Conservation (phyloP, 2,329 filamentous ascomycete genomes). For the Xylariaceae sp. region DNA sequence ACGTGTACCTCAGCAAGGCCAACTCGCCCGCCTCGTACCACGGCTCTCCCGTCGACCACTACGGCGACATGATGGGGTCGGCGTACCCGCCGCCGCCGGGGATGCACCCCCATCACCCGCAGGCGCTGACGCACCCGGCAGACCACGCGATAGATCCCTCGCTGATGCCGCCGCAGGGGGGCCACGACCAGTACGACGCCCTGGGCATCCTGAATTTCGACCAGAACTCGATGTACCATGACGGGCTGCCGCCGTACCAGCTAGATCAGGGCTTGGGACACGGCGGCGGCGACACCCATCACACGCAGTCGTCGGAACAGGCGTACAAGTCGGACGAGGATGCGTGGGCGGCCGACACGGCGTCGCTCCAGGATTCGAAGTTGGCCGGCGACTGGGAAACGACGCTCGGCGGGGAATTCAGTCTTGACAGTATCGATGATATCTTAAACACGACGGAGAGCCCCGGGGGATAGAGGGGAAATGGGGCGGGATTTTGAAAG, state of each 20-base stretch:
- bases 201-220: constrained; percentile 26
- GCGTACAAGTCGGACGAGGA: constrained; percentile 9
- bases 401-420: constrained; percentile 23
- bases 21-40: constrained; percentile 28
- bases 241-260: constrained; percentile 21
- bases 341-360: constrained; percentile 24
- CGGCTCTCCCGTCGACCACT: constrained; percentile 26
- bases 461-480: constrained; percentile 14
- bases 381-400: constrained; percentile 28
- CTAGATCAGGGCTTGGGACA: constrained; percentile 18
- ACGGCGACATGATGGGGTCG: constrained; percentile 40
- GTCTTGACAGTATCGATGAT: constrained; percentile 29
- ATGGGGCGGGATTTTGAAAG: not conserved
- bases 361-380: constrained; percentile 11
- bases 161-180: constrained; percentile 19
- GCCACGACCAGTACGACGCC: constrained; percentile 20
- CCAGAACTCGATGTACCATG: constrained; percentile 18
- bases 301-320: constrained; percentile 20
- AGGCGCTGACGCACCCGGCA: constrained; percentile 9
- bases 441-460: constrained; percentile 31
- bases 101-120: constrained; percentile 2
- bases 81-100: constrained; percentile 30
- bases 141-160: constrained; percentile 25
- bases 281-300: constrained; percentile 11
- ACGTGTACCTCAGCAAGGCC: constrained; percentile 31